These are phyloP conservation scores for Talaromyces wortmannii DNA, from an alignment of 495 filamentous ascomycete species.

Conservation along the genomic window DNA sequence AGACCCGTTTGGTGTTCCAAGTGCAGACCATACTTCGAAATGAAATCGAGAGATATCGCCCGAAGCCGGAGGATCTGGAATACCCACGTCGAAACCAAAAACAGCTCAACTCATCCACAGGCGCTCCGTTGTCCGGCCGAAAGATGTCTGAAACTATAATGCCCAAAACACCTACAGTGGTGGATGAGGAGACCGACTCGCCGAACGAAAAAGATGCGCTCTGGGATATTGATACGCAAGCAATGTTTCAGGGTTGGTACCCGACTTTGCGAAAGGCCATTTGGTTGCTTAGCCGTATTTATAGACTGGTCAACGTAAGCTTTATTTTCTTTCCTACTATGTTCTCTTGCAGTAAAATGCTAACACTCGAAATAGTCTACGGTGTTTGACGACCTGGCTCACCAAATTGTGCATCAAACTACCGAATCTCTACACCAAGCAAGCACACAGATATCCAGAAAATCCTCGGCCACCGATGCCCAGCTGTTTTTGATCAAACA, in stretches of 20 bases:
- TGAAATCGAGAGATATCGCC: slow-evolving; percentile 64
- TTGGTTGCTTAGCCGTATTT: slow-evolving; percentile 77
- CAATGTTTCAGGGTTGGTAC: slow-evolving; percentile 46
- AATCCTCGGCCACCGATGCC: slow-evolving; percentile 52
- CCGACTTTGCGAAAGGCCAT: slow-evolving; percentile 72
- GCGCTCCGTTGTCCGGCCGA: slow-evolving; percentile 37
- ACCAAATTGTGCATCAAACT: slow-evolving; percentile 71
- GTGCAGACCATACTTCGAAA: slow-evolving; percentile 59
- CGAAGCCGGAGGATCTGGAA: slow-evolving; percentile 63
- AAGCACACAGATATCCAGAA: slow-evolving; percentile 42
- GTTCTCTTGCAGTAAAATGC: slow-evolving; percentile 5
- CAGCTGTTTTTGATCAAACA: slow-evolving; percentile 90
- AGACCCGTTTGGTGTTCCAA: slow-evolving; percentile 68
- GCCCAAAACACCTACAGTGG: slow-evolving; percentile 44
- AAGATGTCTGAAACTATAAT: slow-evolving; percentile 39
- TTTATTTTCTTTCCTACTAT: slow-evolving; percentile 8
- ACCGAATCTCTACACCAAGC: slow-evolving; percentile 55
- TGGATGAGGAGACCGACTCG: slow-evolving; percentile 42
- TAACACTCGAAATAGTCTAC: slow-evolving; percentile 40
- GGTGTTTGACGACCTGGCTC: slow-evolving; percentile 71
- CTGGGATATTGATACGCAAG: slow-evolving; percentile 48
- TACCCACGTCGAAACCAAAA: slow-evolving; percentile 48
- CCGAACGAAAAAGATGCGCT: slow-evolving; percentile 36
- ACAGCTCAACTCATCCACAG: slow-evolving; percentile 39
- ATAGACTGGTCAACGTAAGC: slow-evolving; percentile 73